phyloP scores from a whole-genome alignment of 768 basidiomycete genomes.

The Gloeopeniophorella convolvens region DNA sequence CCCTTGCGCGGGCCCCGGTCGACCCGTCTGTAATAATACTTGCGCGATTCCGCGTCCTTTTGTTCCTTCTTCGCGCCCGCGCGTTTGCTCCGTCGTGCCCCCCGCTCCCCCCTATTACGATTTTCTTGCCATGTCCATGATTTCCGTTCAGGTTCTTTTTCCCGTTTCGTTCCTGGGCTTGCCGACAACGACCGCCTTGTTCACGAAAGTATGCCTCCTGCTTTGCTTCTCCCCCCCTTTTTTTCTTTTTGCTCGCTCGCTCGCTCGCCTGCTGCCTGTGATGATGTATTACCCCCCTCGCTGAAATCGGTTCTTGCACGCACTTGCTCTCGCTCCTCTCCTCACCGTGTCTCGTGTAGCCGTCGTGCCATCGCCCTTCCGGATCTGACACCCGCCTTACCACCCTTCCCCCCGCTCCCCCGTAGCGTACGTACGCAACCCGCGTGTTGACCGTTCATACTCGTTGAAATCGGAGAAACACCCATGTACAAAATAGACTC shows the following conservation, averaged over 20 bases:
- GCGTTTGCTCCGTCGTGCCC: no score
- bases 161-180: not conserved
- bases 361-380: conserved; percentile 16
- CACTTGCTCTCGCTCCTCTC: not conserved
- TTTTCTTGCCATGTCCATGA: conserved; percentile 17
- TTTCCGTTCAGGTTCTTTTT: conserved; percentile 9
- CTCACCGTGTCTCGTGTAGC: conserved; percentile 19
- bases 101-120: conserved; percentile 8
- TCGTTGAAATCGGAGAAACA: conserved; percentile 16
- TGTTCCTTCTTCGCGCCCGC: conserved; percentile 3
- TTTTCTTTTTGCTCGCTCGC: not conserved
- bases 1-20: conserved; percentile 10
- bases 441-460: conserved; percentile 2
- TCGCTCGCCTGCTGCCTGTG: conserved; percentile 7
- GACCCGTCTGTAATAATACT: conserved; percentile 12
- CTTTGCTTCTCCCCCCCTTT: conserved; percentile 9
- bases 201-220: conserved; percentile 19
- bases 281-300: conserved; percentile 17
- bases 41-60: conserved; percentile 7
- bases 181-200: conserved; percentile 8
- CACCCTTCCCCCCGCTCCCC: conserved; percentile 11
- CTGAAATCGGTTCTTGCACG: conserved; percentile 15
- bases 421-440: conserved; percentile 6
- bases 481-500: no score
- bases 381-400: conserved; percentile 18